These are phyloP conservation scores for Aspergillus sp. DNA, from an alignment of 2,329 filamentous ascomycete genomes.

Conservation along the genomic window DNA sequence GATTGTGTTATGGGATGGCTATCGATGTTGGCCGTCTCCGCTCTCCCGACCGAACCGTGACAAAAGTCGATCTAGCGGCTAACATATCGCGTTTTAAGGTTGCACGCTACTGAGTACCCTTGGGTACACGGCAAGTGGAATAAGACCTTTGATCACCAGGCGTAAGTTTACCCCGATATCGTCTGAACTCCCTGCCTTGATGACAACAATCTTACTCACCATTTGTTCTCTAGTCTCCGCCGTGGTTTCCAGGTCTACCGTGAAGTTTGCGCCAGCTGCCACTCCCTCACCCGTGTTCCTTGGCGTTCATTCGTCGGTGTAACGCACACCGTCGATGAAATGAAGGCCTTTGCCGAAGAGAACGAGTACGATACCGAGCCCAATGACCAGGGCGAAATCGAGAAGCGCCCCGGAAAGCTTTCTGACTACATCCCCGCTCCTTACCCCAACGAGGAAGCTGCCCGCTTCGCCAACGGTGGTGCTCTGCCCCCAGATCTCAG, in stretches of 20 bases:
- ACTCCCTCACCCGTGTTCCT: conserved; percentile 91
- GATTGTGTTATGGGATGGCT: conserved; percentile 13
- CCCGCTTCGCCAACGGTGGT: conserved; percentile 96
- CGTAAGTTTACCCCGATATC: conserved; percentile 61
- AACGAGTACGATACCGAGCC: conserved; percentile 98
- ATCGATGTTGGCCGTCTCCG: conserved; percentile 17
- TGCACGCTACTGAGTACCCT: conserved; percentile 88
- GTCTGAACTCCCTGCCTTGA: conserved; percentile 10
- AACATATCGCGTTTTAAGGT: conserved; percentile 55
- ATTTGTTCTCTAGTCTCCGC: conserved; percentile 68
- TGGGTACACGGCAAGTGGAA: conserved; percentile 91
- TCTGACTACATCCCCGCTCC: conserved; percentile 93
- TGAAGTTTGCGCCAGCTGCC: conserved; percentile 96
- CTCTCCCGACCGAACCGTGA: conserved; percentile 26
- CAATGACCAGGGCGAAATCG: conserved; percentile 95
- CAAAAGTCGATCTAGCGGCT: conserved; percentile 24
- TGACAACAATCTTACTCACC: conserved; percentile 21
- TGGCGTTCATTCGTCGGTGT: conserved; percentile 90
- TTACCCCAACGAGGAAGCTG: conserved; percentile 99
- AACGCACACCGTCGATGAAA: conserved; percentile 94
- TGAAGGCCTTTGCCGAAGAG: conserved; percentile 95
- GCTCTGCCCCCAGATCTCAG: conserved; percentile 96
- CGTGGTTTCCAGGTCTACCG: conserved; percentile 99
- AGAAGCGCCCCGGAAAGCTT: conserved; percentile 97
- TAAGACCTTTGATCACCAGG: conserved; percentile 96